Evolutionary conservation across 1,139 yeast genomes (phyloP).

Genomic region (Casaregolazyma lundiana): DNA sequence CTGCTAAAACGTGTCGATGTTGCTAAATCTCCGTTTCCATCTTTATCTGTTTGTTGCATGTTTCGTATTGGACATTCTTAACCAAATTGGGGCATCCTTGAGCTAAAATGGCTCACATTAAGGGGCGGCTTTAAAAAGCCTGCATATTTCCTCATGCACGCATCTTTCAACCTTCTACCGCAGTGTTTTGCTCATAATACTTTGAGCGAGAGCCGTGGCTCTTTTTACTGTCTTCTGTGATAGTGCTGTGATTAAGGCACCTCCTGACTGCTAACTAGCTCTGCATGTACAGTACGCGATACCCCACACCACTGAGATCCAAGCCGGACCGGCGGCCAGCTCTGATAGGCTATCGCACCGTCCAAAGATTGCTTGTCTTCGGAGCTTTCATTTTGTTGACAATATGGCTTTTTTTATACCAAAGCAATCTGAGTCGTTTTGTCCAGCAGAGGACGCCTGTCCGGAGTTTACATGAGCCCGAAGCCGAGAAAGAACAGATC

Average conservation of each 20-base stretch:
- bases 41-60: too few species aligned
- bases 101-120: background rate
- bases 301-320: constrained; percentile 2
- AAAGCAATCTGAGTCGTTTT: background rate
- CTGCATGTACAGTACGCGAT: background rate
- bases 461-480: background rate
- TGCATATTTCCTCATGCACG: background rate
- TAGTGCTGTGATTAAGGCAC: too few species aligned
- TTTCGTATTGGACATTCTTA: too few species aligned
- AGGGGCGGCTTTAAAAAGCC: too few species aligned
- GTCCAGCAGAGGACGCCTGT: background rate
- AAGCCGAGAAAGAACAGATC: background rate
- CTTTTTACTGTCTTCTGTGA: too few species aligned
- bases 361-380: constrained; percentile 4
- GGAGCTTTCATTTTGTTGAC: background rate
- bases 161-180: background rate
- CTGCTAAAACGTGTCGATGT: too few species aligned
- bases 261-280: background rate
- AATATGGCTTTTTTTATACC: background rate
- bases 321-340: background rate
- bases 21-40: too few species aligned
- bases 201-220: too few species aligned
- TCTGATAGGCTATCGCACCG: background rate
- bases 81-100: background rate
- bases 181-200: background rate